A percentile compares a stretch with the other conserved stretches of the same genome.
These are phyloP conservation scores for Ophiostoma sp. DNA, from an alignment of 2,329 filamentous ascomycete genomes.

Conservation along the genomic window DNA sequence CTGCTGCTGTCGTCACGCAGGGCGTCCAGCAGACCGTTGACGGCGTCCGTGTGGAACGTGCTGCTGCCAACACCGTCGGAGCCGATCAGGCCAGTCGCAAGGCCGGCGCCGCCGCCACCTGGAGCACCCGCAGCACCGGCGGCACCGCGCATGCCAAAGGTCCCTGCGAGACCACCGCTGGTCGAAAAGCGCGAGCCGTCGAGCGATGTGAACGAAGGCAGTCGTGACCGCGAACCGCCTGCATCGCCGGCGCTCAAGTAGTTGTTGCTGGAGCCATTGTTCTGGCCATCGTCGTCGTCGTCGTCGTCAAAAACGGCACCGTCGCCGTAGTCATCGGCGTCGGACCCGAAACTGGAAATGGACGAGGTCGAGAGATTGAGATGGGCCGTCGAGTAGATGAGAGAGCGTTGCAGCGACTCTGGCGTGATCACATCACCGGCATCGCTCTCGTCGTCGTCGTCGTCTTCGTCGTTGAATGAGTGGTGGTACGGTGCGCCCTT, in stretches of 20 bases:
- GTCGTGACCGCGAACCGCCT: slow-evolving; percentile 52
- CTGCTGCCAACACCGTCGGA: slow-evolving; percentile 28
- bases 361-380: slow-evolving; percentile 51
- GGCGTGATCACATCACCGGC: slow-evolving; percentile 37
- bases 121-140: not conserved
- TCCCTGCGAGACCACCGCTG: slow-evolving; percentile 14
- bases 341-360: slow-evolving; percentile 53
- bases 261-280: slow-evolving; percentile 24
- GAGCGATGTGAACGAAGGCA: slow-evolving; percentile 69
- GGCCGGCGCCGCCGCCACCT: slow-evolving; percentile 34
- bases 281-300: slow-evolving; percentile 33
- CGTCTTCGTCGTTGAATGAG: slow-evolving; percentile 35
- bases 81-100: not conserved
- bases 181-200: slow-evolving; percentile 49
- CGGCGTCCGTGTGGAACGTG: slow-evolving; percentile 80
- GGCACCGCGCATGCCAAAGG: not conserved
- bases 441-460: slow-evolving; percentile 40
- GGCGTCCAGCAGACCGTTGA: slow-evolving; percentile 78
- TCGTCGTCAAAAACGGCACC: slow-evolving; percentile 41
- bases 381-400: slow-evolving; percentile 50
- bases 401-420: slow-evolving; percentile 47
- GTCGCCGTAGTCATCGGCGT: slow-evolving; percentile 48
- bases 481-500: slow-evolving; percentile 44
- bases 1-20: slow-evolving; percentile 65
- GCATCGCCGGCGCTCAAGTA: slow-evolving; percentile 25